Conservation (phyloP, 176 grass and related monocot genomes). For the Eleusine indica region DNA sequence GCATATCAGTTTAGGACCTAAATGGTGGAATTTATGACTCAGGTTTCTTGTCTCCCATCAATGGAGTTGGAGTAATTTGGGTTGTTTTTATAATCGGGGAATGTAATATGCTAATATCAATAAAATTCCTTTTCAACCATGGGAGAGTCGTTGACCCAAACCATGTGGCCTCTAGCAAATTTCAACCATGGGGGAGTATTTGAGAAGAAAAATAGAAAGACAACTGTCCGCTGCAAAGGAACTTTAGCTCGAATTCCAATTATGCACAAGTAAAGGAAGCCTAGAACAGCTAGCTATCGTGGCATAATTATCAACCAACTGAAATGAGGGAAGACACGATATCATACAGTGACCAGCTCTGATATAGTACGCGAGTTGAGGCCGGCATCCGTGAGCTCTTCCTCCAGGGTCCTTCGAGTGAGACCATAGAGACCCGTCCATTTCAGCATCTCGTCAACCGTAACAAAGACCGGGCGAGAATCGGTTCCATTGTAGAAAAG, state of each 20-base stretch:
- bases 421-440: slow-evolving; percentile 71
- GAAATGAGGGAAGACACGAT: background rate
- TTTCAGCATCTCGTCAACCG: slow-evolving; percentile 91
- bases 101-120: no score
- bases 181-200: background rate
- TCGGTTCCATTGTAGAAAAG: slow-evolving; percentile 70
- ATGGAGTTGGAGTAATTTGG: no score
- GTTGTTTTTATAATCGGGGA: no score
- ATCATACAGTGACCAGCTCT: slow-evolving; percentile 74
- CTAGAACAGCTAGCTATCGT: background rate
- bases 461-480: slow-evolving; percentile 68
- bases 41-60: no score
- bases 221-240: background rate
- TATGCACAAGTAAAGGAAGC: background rate
- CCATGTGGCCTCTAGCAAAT: background rate
- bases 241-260: background rate
- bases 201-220: background rate
- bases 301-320: background rate
- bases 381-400: slow-evolving; percentile 62
- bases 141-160: background rate
- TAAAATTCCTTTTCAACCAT: no score
- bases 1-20: no score
- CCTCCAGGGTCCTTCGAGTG: slow-evolving; percentile 72
- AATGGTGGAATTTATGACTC: no score
- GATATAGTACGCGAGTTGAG: slow-evolving; percentile 66